Conservation (phyloP, 177 flowering plant genomes). For the Tripterygium wilfordii region DNA sequence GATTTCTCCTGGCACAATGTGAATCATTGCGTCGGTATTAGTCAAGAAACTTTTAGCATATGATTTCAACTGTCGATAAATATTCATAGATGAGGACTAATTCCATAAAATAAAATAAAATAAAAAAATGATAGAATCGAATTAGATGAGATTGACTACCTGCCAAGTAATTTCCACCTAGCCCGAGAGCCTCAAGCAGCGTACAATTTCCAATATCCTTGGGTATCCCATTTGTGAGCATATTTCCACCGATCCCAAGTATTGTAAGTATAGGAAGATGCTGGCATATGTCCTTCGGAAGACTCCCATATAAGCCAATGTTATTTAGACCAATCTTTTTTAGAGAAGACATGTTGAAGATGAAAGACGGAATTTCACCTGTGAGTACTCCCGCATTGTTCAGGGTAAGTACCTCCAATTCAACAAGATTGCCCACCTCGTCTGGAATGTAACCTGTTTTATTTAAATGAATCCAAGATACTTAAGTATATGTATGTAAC, state of each 20-base stretch:
- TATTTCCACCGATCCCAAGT: not conserved
- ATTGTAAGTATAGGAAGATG: not conserved
- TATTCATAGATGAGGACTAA: too few species aligned
- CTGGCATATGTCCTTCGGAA: not conserved
- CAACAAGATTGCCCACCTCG: not conserved
- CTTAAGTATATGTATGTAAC: too few species aligned
- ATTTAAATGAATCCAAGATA: not conserved
- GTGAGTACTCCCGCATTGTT: not conserved
- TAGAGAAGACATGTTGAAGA: slow-evolving; percentile 7
- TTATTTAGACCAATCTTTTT: not conserved
- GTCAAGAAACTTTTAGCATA: too few species aligned
- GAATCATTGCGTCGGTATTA: too few species aligned
- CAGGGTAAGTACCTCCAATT: not conserved
- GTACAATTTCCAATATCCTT: slow-evolving; percentile 1
- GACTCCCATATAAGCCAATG: not conserved
- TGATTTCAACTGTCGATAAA: too few species aligned
- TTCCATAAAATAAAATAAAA: too few species aligned
- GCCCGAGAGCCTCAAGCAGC: not conserved
- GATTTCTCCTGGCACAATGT: too few species aligned
- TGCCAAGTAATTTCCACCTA: not conserved
- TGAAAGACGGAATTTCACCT: not conserved
- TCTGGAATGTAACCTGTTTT: not conserved
- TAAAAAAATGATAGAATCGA: too few species aligned
- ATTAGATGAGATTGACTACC: too few species aligned
- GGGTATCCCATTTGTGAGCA: not conserved